A percentile compares a stretch with the other conserved stretches of the same genome.
Evolutionary conservation across 305 asterid genomes (phyloP).

Genomic region (Fraxinus albicans): DNA sequence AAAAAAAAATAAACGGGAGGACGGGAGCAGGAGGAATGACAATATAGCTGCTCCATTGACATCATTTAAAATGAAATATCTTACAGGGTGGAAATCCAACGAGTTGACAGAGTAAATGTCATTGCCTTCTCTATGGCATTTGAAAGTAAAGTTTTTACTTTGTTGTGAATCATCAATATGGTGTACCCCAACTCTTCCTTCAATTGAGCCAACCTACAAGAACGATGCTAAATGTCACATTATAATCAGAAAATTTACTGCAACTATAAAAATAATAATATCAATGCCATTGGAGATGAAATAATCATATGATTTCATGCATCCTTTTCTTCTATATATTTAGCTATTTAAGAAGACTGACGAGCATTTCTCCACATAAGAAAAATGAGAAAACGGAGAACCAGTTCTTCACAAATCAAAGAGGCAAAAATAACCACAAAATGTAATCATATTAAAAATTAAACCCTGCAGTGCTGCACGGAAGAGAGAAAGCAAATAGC

Average conservation of each 20-base stretch:
- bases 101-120: constrained; percentile 92
- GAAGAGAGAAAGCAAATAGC: background rate
- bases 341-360: background rate
- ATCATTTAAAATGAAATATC: constrained; percentile 28
- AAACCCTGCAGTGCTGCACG: background rate
- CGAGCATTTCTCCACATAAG: background rate
- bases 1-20: constrained; percentile 1
- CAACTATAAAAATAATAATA: background rate
- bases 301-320: background rate
- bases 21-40: constrained; percentile 11
- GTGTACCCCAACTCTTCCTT: constrained; percentile 96
- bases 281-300: background rate
- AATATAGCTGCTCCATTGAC: constrained; percentile 9
- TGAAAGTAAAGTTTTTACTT: constrained; percentile 87
- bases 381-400: background rate
- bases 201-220: constrained; percentile 91
- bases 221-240: constrained; percentile 9
- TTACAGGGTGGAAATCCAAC: constrained; percentile 87
- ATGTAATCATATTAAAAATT: background rate
- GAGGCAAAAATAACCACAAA: background rate
- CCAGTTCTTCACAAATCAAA: background rate
- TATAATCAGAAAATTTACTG: constrained; percentile 3
- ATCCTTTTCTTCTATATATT: background rate
- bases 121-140: constrained; percentile 89
- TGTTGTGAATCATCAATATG: constrained; percentile 82